Percentiles rank a stretch among this genome's conserved stretches.
Evolutionary conservation across 2,329 filamentous ascomycete genomes (phyloP).

Genomic region (Talaromyces amestolkiae): DNA sequence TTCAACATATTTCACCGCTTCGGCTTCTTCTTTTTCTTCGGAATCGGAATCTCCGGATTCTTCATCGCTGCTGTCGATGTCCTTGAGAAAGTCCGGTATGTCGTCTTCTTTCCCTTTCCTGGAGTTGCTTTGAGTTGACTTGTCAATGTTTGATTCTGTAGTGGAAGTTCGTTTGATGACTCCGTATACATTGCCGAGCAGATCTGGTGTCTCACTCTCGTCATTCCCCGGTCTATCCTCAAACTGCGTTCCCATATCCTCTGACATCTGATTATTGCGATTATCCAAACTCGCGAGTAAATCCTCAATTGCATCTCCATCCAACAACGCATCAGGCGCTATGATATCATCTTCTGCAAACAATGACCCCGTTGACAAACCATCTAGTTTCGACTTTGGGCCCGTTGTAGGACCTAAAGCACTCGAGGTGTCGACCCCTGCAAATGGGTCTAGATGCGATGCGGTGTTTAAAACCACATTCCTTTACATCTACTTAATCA

Average conservation of each 20-base stretch:
- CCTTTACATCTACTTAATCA: constrained; percentile 5
- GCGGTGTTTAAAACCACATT: constrained; percentile 7
- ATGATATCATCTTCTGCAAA: constrained; percentile 12
- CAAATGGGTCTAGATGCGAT: background rate
- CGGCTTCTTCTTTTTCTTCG: constrained; percentile 17
- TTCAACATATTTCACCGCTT: constrained; percentile 18
- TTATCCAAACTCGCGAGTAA: constrained; percentile 20
- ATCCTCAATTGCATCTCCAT: constrained; percentile 24
- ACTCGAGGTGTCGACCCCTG: background rate
- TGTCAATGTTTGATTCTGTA: background rate
- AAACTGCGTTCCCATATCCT: background rate
- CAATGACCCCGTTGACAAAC: background rate
- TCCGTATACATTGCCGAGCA: constrained; percentile 3
- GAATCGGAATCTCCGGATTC: background rate
- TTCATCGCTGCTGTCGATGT: background rate
- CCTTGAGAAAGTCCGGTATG: constrained; percentile 3
- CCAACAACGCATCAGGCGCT: constrained; percentile 14
- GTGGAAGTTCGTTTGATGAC: background rate
- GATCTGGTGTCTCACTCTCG: background rate
- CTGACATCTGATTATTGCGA: background rate
- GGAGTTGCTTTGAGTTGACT: background rate
- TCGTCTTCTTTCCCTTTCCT: background rate
- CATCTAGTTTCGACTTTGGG: background rate
- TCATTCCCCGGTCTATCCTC: background rate
- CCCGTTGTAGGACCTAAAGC: background rate